Conservation (phyloP, 2,329 filamentous ascomycete species). For the Talaromyces sp. region DNA sequence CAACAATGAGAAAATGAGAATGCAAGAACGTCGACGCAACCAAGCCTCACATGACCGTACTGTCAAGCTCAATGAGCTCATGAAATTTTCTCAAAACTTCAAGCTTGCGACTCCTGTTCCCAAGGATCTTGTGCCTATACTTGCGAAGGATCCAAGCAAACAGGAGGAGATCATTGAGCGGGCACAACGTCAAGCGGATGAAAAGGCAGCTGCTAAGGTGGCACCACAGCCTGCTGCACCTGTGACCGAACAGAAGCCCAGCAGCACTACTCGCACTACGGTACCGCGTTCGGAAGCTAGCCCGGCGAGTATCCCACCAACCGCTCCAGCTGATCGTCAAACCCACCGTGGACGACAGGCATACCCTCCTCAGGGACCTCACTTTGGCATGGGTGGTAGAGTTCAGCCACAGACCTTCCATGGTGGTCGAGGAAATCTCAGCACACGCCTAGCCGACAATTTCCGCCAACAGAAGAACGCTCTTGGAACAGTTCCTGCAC, state of each 20-base stretch:
- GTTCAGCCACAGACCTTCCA: slow-evolving; percentile 41
- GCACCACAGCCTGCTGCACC: slow-evolving; percentile 32
- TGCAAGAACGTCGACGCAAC: slow-evolving; percentile 53
- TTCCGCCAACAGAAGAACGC: slow-evolving; percentile 49
- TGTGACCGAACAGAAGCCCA: slow-evolving; percentile 50
- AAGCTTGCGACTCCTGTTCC: slow-evolving; percentile 92
- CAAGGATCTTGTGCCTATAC: slow-evolving; percentile 83
- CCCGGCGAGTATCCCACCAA: slow-evolving; percentile 42
- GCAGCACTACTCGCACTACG: slow-evolving; percentile 42
- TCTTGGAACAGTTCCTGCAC: slow-evolving; percentile 44
- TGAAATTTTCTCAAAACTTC: slow-evolving; percentile 91
- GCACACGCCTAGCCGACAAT: slow-evolving; percentile 49
- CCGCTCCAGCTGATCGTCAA: slow-evolving; percentile 44
- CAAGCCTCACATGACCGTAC: slow-evolving; percentile 70
- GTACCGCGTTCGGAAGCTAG: slow-evolving; percentile 36
- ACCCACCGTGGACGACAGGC: slow-evolving; percentile 44
- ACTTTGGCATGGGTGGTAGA: slow-evolving; percentile 35
- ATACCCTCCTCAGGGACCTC: slow-evolving; percentile 42
- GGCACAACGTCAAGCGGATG: slow-evolving; percentile 68
- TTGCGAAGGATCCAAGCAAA: slow-evolving; percentile 93
- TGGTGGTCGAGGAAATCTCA: slow-evolving; percentile 41
- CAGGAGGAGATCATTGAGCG: slow-evolving; percentile 90
- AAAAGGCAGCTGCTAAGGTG: slow-evolving; percentile 46
- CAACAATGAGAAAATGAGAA: slow-evolving; percentile 55
- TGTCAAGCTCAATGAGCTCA: slow-evolving; percentile 86